phyloP scores from a whole-genome alignment of 2,329 filamentous ascomycete genomes.

The Botrytis byssoidea region DNA sequence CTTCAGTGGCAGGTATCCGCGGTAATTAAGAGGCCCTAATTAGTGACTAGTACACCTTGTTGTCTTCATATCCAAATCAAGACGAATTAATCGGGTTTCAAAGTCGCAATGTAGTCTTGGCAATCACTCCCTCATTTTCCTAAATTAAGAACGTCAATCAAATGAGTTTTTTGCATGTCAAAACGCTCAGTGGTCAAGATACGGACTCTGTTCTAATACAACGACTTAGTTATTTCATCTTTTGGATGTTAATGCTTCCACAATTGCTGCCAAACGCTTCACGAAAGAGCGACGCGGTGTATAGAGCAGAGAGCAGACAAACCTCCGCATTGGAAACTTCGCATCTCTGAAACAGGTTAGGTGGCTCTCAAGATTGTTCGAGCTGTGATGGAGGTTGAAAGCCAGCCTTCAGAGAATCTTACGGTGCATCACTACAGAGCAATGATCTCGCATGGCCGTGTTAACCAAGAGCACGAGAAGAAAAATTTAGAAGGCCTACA shows the following conservation, averaged over 20 bases:
- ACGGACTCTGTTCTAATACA: background rate
- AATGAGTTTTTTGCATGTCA: background rate
- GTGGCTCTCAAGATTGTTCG: background rate
- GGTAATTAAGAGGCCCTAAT: background rate
- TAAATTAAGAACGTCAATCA: background rate
- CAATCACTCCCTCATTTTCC: background rate
- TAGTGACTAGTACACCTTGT: background rate
- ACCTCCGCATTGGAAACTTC: background rate
- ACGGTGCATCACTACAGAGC: background rate
- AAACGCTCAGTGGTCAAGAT: background rate
- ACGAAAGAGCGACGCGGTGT: no score
- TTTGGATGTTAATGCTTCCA: background rate
- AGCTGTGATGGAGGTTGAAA: background rate
- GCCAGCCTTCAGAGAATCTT: background rate
- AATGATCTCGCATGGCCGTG: no score
- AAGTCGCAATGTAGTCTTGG: background rate
- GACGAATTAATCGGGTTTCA: background rate
- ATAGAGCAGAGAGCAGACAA: no score
- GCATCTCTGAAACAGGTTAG: rapidly evolving
- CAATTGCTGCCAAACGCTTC: background rate
- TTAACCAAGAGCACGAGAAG: no score
- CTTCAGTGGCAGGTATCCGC: background rate
- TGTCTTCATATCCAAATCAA: background rate
- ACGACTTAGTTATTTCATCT: background rate
- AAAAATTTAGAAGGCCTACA: no score